Percentiles rank a stretch among this genome's conserved stretches.
Conservation (phyloP, 2,329 filamentous ascomycete species). For the Leptodontidium sp. region DNA sequence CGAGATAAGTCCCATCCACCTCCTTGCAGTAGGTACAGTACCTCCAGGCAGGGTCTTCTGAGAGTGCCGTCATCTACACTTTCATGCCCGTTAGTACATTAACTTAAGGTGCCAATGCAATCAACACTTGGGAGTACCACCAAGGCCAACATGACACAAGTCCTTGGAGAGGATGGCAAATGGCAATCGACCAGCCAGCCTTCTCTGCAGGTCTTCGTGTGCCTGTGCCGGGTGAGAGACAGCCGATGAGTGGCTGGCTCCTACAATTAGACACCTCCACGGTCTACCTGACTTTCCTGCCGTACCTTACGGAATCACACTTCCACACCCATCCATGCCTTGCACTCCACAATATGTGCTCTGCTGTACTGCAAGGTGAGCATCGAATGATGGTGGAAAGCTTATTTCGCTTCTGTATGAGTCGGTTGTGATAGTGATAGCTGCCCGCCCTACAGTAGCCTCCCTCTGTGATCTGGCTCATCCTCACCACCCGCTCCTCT, state of each 20-base stretch:
- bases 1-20: not conserved
- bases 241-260: constrained; percentile 13
- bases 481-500: not conserved
- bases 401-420: constrained; percentile 13
- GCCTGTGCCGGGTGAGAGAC: not conserved
- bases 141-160: constrained; percentile 13
- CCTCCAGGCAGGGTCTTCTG: not conserved
- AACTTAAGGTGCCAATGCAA: constrained; percentile 9
- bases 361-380: not conserved
- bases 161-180: not conserved
- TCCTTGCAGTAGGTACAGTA: not conserved
- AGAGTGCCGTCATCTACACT: constrained; percentile 17
- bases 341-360: no score
- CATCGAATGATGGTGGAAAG: constrained; percentile 4
- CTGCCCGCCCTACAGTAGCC: not conserved
- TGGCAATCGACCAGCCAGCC: not conserved
- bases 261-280: not conserved
- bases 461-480: not conserved
- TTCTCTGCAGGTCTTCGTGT: constrained; percentile 10
- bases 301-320: not conserved
- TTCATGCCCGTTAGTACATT: constrained; percentile 8
- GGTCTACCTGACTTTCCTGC: not conserved
- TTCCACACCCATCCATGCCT: no score
- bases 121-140: not conserved
- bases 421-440: constrained; percentile 23